Base-by-base conservation (phyloP, 2,329 filamentous ascomycete species). In the Ascosphaera apis region DNA sequence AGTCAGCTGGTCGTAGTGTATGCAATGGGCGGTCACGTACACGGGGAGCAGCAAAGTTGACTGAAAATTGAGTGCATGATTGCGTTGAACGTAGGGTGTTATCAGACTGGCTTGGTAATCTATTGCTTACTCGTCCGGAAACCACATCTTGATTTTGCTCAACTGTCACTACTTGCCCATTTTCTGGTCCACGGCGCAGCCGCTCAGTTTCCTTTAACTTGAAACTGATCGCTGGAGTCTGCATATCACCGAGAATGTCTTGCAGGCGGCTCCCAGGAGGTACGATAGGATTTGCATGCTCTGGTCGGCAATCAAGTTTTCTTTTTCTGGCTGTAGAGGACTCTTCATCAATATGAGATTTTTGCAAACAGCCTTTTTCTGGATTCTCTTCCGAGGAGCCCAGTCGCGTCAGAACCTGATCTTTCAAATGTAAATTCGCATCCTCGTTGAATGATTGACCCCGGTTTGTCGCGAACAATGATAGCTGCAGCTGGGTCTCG, bases 1-100 rank as follows among this genome's bases (percentile, higher is more conserved):
- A 93, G 53, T 91, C 76, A 9, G 70, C 67, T 1, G 76, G 57
- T 11, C 58, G 58, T 9, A 91, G 63, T 23, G 65, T 58, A 0
- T 62, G 55, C 2, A 72, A 42, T 1, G 72, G 66, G 35, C 65
- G 69, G 31, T 23, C 19, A 6, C 33, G 15, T 31, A 32, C 5
- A 27, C 15, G 33, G 11, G 17, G 3, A 13, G 15, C n/a, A 17
- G 23, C 5, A 19, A 33, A 13, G 15, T 13, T 8, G 9, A 6
- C 7, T 30, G 33, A 30, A 31, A 28, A 31, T 6, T 13, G 13
- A 18, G 18, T 34, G 12, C 12, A 7, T 9, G n/a, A 6, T 6
- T 17, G 19, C 21, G 28, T 19, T 37, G 13, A 13, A 18, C 18
- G 15, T 16, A 17, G 11, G 37, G 31, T 17, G 32, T 15, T 25